Percentiles rank a stretch among this genome's conserved stretches.
Conservation (phyloP, 805 yeast species). For the Candida alai region DNA sequence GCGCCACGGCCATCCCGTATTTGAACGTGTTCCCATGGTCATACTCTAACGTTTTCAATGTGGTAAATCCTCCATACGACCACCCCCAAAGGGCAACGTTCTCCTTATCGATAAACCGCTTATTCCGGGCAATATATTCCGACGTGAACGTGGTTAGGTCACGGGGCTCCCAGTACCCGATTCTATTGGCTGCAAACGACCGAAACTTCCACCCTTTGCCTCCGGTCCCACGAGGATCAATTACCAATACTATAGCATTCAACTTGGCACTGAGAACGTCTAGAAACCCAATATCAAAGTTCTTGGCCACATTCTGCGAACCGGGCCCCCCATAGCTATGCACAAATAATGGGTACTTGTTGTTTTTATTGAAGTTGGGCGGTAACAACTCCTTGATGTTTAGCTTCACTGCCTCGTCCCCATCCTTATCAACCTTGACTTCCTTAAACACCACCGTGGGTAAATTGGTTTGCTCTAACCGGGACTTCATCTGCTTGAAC, state of each 20-base stretch:
- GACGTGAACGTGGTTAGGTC: constrained; percentile 55
- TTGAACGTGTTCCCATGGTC: constrained; percentile 74
- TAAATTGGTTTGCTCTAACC: constrained; percentile 36
- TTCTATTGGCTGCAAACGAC: constrained; percentile 49
- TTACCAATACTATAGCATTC: constrained; percentile 57
- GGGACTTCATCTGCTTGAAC: too few species aligned
- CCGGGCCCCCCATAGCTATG: constrained; percentile 83
- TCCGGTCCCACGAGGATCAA: constrained; percentile 85
- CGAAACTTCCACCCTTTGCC: constrained; percentile 67
- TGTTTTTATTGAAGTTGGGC: constrained; percentile 42
- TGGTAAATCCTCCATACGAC: constrained; percentile 96
- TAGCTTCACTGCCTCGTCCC: constrained; percentile 30
- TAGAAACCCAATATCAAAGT: constrained; percentile 51
- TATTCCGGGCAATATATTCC: constrained; percentile 43
- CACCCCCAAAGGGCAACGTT: constrained; percentile 94
- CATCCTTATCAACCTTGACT: constrained; percentile 25
- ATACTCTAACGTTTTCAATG: constrained; percentile 81
- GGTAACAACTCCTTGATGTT: constrained; percentile 66
- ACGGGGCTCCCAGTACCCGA: constrained; percentile 77
- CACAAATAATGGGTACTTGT: constrained; percentile 61
- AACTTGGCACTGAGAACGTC: constrained; percentile 54
- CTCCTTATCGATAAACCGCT: constrained; percentile 49
- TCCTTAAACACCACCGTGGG: constrained; percentile 47
- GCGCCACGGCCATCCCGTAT: constrained; percentile 95
- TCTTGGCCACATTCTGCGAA: constrained; percentile 51